Evolutionary conservation across 2,329 filamentous ascomycete species (phyloP), one percentile per base, ranked within the genome.

Genomic region (Drechslerella coelobrocha): DNA sequence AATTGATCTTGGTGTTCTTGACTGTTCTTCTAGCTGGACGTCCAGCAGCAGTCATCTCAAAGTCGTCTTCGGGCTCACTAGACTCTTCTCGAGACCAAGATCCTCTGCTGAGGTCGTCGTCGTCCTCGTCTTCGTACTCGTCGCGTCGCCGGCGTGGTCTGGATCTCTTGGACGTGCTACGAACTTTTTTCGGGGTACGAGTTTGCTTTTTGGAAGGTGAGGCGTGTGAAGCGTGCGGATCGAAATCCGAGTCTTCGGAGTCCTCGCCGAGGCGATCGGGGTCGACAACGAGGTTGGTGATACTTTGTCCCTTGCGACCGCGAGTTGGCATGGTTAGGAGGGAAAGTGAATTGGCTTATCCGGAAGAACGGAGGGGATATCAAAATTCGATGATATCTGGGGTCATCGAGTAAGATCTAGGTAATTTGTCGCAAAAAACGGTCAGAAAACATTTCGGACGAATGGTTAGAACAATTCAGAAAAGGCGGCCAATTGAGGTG

Each of bases 41-140:
- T 31, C 74, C 74, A 61, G 75, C 62, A 61, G 72, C 63, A 65
- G 68, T 71, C 62, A 62, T 68, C 61, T 74, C 53, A 61, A 50
- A 17, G n/a, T 69, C 52, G 43, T 61, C 71, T 62, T 73, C 69
- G 12, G 72, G 50, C 1, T 63, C 60, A 50, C 53, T 59, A 27
- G 21, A 52, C 5, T 37, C 12, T 6, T 52, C 45, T 8, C 37
- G 7, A 23, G 66, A 53, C 66, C 66, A 71, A 14, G 66, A 71
- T 8, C 66, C 66, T 47, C 66, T 59, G 37, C 66, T 71, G 17
- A 71, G 59, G 23, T 63, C 27, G n/a, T 60, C 66, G 31, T 53
- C 47, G 29, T 63, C 66, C 47, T 71, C 66, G 21, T 61, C 63
- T n/a, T 71, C 66, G 66, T 71, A 71, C 29, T 71, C 66, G 23